Conservation (phyloP, 768 basidiomycete species). For the Russula griseocarnosa region DNA sequence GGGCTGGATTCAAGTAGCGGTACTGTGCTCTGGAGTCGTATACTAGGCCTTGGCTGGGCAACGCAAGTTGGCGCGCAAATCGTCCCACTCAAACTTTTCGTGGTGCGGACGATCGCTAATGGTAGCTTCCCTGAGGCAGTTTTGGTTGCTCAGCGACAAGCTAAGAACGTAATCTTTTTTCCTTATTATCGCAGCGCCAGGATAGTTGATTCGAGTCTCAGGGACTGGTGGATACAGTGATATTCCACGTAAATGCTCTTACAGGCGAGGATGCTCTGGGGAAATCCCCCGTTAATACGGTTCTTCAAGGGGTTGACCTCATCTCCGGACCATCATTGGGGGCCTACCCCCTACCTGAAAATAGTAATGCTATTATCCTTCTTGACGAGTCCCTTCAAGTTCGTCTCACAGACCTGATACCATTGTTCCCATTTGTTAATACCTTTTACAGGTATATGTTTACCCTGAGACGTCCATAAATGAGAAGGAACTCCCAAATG, state of each 20-base stretch:
- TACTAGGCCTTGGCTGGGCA: conserved; percentile 71
- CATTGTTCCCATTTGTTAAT: conserved; percentile 5
- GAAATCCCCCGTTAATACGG: conserved; percentile 34
- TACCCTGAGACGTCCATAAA: conserved; percentile 59
- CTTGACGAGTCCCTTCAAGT: conserved; percentile 79
- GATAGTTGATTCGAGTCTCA: conserved; percentile 32
- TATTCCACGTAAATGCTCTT: conserved; percentile 75
- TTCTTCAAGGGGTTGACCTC: conserved; percentile 57
- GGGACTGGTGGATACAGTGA: conserved; percentile 63
- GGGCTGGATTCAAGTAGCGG: conserved; percentile 81
- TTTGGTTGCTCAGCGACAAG: conserved; percentile 56
- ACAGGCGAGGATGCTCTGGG: conserved; percentile 60
- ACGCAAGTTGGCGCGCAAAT: conserved; percentile 52
- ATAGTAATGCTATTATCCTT: conserved; percentile 53
- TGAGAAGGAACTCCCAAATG: conserved; percentile 41
- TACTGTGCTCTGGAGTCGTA: conserved; percentile 70
- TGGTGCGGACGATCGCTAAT: conserved; percentile 47
- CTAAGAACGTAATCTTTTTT: conserved; percentile 49
- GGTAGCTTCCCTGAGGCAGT: conserved; percentile 52
- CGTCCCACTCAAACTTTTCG: conserved; percentile 58
- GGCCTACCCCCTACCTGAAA: conserved; percentile 47
- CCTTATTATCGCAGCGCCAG: background rate
- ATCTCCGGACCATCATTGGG: conserved; percentile 59
- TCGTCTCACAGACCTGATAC: conserved; percentile 19
- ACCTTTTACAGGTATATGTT: conserved; percentile 47